Evolutionary conservation across 352 stramenopile species (phyloP), one percentile per base, ranked within the genome.

Genomic region (Globisporangium cederbergense): DNA sequence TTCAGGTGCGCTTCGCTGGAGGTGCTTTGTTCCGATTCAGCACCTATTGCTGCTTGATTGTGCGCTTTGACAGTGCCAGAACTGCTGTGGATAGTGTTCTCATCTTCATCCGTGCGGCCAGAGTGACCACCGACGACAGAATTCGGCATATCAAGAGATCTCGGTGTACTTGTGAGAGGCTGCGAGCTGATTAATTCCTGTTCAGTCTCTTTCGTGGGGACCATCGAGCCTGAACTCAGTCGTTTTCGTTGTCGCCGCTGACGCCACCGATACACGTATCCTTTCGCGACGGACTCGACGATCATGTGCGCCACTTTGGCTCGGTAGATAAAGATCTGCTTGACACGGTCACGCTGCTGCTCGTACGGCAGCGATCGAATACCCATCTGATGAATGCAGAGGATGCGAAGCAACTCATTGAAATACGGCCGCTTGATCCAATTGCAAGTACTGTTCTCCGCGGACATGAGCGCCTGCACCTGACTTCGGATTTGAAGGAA

Each of bases 251-350:
- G 50, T 7, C 50, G 46, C 14, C 69, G 64, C 13, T 70, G 56
- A 18, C 58, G 58, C 52, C 64, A 65, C 9, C 83, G 81, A 34
- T 87, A 75, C 18, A 89, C 76, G 65, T 81, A 90, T 5, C 83
- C 81, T 25, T 83, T 81, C 8, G 87, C 76, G 9, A 79, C 75
- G 47, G 81, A 84, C 51, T 92, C 81, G 18, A 93, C 77, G 36
- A 91, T 71, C 83, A 93, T 93, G 36, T 84, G 69, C 25, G 83
- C 81, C 36, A 93, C 78, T 61, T 91, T 90, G 45, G 79, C 83
- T 3, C 80, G 71, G 64, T 89, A 91, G 71, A 93, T 83, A 56
- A 93, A 93, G 65, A 93, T 93, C 66, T 93, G 81, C 59, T 93
- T 93, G 55, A 93, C 83, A 9, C 83, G 83, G 60, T 91, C 83